phyloP scores from a whole-genome alignment of 148 eudicot species.

The Amaranthus palmeri region DNA sequence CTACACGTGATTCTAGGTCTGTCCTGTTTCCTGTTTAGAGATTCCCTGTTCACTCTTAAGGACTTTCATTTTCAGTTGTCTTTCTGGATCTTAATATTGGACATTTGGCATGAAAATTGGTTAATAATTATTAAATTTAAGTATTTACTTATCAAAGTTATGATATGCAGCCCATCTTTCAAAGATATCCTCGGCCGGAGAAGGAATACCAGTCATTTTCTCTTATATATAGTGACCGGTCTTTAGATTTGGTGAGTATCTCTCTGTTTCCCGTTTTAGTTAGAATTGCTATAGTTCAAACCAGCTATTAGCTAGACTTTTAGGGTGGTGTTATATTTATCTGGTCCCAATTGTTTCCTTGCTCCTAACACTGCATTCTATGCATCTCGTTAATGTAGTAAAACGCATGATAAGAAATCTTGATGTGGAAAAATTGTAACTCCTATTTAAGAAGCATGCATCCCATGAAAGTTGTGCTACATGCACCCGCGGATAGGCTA shows the following conservation, averaged over 20 bases:
- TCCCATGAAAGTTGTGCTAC: too few relatives aligned
- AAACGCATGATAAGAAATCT: neutral
- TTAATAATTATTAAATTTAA: neutral
- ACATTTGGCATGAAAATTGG: neutral
- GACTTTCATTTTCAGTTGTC: neutral
- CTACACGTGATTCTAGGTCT: neutral
- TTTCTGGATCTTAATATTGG: neutral
- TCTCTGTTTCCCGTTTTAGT: neutral
- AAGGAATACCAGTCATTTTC: constrained; percentile 98
- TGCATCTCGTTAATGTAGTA: neutral
- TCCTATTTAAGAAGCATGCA: neutral
- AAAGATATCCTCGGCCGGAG: constrained; percentile 93
- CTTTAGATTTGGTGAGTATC: constrained; percentile 81
- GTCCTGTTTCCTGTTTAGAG: neutral
- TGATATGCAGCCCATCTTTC: constrained; percentile 77
- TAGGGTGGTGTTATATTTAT: neutral
- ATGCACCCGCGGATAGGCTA: too few relatives aligned
- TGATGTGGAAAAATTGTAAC: neutral
- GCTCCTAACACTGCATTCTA: neutral
- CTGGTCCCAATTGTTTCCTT: neutral
- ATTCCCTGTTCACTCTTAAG: neutral
- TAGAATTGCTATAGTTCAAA: neutral
- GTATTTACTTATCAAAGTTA: constrained; percentile 13
- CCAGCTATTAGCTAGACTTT: neutral
- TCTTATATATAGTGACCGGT: constrained; percentile 76